Base-by-base conservation (phyloP, 2,329 filamentous ascomycete genomes). In the Calonectria pseudoreteaudii region DNA sequence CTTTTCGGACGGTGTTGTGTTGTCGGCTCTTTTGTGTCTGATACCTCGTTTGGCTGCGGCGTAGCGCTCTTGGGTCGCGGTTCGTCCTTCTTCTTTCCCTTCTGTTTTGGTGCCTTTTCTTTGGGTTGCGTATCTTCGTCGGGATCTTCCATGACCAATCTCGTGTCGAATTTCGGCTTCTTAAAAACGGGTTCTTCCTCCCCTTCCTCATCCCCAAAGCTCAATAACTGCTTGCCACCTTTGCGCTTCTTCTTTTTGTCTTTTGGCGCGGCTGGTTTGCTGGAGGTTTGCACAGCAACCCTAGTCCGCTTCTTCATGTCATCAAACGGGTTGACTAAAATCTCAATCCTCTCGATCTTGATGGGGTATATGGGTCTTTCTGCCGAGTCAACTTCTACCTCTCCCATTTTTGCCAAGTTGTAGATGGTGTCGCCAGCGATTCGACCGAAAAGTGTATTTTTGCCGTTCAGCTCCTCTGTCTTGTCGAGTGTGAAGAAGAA, bases 401-500 rank as follows among this genome's bases (percentile, higher is more conserved):
- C 96, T 26, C 94, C 95, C 89, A 98, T 98, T 85, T 96, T 97
- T 81, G 96, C 93, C 81, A 99, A 84, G 83, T 98, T 98, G 86
- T 97, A 99, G 70, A 99, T 97, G 20, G 96, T 98, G 77, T 98
- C 95, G 34, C 96, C 97, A 44, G 94, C 95, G 56, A 99, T 91
- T 71, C 97, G 90, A 23, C 97, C 97, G 87, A 99, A 98, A 83
- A 98, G 87, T 0, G 97, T 98, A 84, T 98, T 98, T 85, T 94
- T 95, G 66, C 93, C 94, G 78, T 94, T 95, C 81, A 99, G 84
- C 87, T 98, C 95, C 31, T 95, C 93, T 30, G 96, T 89, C 82
- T 93, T 95, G 76, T 92, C 95, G 68, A 99, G 86, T 0, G 97
- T 98, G 75, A 99, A 93, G 87, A 99, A 99, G 88, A 98, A 98